Evolutionary conservation across 352 stramenopile species (phyloP), one percentile per base, ranked within the genome.

Genomic region (Phytophthora nicotianae): DNA sequence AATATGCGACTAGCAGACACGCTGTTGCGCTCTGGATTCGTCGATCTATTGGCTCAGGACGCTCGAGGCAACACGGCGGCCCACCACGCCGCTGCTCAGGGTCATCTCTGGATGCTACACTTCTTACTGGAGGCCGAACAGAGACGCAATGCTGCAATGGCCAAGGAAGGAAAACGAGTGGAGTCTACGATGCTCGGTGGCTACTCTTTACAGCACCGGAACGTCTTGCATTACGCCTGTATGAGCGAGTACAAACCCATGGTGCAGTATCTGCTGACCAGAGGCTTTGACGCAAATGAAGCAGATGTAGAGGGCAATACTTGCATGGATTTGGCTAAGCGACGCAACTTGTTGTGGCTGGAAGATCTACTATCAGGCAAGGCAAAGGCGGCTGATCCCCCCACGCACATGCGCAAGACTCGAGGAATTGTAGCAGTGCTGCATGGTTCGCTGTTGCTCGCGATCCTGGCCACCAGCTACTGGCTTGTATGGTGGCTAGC

Each of bases 91-190:
- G 81, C 83, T 4, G 75, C 73, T 8, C 71, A 90, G 49, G 83
- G 86, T 41, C 82, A 92, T 56, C 62, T 95, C 29, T 89, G 81
- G 81, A 70, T 82, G 38, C 68, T 95, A 35, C 86, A 95, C 50
- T 92, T 81, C 50, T 67, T 95, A 23, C 58, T 93, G 8, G 75
- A 88, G 49, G 68, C 70, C 1, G 70, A 88, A 50, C 47, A 70
- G 33, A 67, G 70, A 24, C 47, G 52, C 3, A 68, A 70, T 24
- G 54, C 52, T 43, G 60, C 57, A 9, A 46, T 63, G 23, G 55
- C 65, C 1, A 74, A 58, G 11, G 50, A 46, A 20, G 56, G 58
- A 13, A 50, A 75, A 21, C 26, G 49, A 7, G 60, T 68, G 27
- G 51, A 68, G 23, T 37, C 53, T 20, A 58, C 48, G 21, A 66